Conservation (phyloP, 768 basidiomycete species). For the Tricholoma sp. region DNA sequence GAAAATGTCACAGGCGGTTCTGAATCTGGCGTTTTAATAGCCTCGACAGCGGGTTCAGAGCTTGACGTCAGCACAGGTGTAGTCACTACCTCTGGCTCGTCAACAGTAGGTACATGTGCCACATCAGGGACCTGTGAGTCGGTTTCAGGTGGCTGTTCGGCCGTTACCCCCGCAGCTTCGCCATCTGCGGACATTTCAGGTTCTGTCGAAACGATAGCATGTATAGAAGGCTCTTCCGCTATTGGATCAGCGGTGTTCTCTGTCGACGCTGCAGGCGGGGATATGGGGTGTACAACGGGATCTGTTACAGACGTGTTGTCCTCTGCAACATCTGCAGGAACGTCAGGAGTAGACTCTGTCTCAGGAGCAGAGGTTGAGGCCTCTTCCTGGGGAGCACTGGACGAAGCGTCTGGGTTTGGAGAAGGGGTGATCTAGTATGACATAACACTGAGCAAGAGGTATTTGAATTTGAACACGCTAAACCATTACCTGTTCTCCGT, state of each 20-base stretch:
- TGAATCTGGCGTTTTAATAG: background rate
- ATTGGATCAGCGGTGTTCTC: conserved; percentile 1
- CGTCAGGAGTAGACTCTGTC: conserved; percentile 10
- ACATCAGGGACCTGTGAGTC: too few species aligned
- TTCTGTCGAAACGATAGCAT: background rate
- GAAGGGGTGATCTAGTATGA: conserved; percentile 22
- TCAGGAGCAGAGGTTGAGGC: conserved; percentile 11
- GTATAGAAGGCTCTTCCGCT: conserved; percentile 6
- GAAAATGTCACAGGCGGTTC: background rate
- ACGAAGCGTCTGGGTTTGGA: conserved; percentile 20
- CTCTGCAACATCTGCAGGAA: conserved; percentile 38
- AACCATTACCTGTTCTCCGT: conserved; percentile 12
- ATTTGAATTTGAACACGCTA: background rate
- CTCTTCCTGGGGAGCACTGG: conserved; percentile 12
- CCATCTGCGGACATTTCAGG: conserved; percentile 3
- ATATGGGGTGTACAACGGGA: background rate
- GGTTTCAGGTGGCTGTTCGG: too few species aligned
- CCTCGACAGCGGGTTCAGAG: background rate
- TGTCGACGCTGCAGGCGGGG: background rate
- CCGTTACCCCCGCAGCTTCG: background rate
- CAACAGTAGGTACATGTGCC: background rate
- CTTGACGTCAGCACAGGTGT: background rate
- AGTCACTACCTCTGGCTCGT: background rate
- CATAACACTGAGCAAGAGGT: conserved; percentile 1
- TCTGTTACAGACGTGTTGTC: conserved; percentile 22